Percentiles rank a stretch among this genome's conserved stretches.
Evolutionary conservation across 2,329 filamentous ascomycete genomes (phyloP).

Genomic region (Colletotrichum sp.): DNA sequence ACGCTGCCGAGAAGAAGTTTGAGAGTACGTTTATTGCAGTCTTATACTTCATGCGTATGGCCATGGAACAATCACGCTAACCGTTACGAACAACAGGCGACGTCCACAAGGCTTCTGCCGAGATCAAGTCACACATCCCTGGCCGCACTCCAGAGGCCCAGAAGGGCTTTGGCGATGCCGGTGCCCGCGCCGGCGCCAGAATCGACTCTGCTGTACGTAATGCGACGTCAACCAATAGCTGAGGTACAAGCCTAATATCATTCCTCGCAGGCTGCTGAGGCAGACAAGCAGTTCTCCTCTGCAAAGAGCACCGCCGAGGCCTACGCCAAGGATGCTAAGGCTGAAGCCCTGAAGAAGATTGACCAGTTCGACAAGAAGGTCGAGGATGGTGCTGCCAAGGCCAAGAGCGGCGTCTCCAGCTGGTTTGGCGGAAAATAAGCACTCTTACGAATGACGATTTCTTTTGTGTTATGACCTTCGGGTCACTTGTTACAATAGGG

Average conservation of each 20-base stretch:
- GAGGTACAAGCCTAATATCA: neutral
- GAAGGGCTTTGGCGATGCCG: conserved; percentile 61
- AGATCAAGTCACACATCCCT: conserved; percentile 70
- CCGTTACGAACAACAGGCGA: conserved; percentile 64
- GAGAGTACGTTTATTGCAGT: conserved; percentile 67
- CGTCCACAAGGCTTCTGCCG: conserved; percentile 70
- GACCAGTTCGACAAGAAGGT: conserved; percentile 85
- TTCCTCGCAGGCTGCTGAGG: conserved; percentile 60
- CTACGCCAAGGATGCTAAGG: conserved; percentile 67
- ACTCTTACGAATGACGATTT: neutral
- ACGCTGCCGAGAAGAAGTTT: conserved; percentile 83
- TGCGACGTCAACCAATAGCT: neutral
- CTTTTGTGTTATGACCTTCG: neutral
- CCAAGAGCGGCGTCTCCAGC: conserved; percentile 81
- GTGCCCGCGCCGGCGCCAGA: conserved; percentile 62
- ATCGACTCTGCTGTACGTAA: conserved; percentile 71
- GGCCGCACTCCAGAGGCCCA: conserved; percentile 66
- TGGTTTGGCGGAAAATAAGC: conserved; percentile 77
- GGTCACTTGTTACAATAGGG: neutral
- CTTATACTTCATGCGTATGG: neutral
- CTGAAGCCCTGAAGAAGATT: conserved; percentile 72
- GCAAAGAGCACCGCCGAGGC: conserved; percentile 66
- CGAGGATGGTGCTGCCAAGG: conserved; percentile 77
- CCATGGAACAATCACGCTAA: neutral
- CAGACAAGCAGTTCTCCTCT: conserved; percentile 65